Base-by-base conservation (phyloP, 2,329 filamentous ascomycete species). In the Colletotrichum horii region DNA sequence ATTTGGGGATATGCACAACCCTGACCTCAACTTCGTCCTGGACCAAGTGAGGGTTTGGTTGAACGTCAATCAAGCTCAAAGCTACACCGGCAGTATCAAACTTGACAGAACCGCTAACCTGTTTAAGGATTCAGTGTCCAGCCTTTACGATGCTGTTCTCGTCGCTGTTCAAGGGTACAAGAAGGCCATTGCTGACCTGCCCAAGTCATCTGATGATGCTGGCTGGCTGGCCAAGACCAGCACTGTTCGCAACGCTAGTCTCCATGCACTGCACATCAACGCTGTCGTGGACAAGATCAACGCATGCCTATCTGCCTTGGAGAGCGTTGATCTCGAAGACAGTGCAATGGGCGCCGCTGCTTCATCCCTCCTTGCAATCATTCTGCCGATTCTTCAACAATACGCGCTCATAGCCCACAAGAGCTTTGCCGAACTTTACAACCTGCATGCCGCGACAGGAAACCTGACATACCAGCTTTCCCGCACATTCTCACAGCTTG, bases 121-220 rank as follows among this genome's bases (percentile, higher is more conserved):
- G 1, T 89, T 96, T 60, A 90, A 92, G 56, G 84, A 88, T 16
- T 86, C 88, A 5, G 83, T 95, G 3, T 90, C 94, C 48, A 89
- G 84, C 2, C 87, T 94, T n/a, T 91, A 93, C 62, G 94, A 98
- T 83, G 91, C 91, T 66, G 90, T 96, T 32, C 91, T 98, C 3
- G 94, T 96, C 43, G 93, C 94, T 1, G 89, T 98, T 64, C 95
- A 98, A 82, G 91, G 93, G 77, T 89, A 94, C 61, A 90, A 91
- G 74, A 91, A 90, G 76, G 85, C 88, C 4, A 85, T 91, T 11
- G 83, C 86, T 14, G 86, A 87, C 4, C 80, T 84, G 56, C 80
- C 93, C 3, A 92, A 93, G 2, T 82, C 84, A 6, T 91, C 93
- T 2, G 87, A 87, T 2, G 92, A 95, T 38, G 91, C 87, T 1